Evolutionary conservation across 768 basidiomycete species (phyloP), one percentile per base, ranked within the genome.

Genomic region (Russula virescens): DNA sequence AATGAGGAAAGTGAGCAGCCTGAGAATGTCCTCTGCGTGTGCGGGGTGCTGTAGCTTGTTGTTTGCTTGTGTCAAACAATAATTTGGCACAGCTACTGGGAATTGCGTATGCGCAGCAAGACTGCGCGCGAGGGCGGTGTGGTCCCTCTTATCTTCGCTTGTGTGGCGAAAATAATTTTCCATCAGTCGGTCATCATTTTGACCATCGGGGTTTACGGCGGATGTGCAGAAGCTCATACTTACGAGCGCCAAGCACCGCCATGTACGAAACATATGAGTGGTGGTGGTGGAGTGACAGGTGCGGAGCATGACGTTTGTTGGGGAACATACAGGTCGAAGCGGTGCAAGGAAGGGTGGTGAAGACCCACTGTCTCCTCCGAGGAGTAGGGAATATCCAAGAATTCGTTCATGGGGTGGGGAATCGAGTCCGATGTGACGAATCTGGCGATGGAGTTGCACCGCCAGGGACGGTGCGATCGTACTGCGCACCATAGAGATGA

Each of bases 201-300:
- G 42, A 18, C 16, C 31, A 43, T 43, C 42, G 42, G 14, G 38
- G 5, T 14, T 11, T 19, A 43, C 8, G 42, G 42, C 8, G 42
- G 42, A 19, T 1, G 4, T 43, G 14, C 16, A 16, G 19, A 35
- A 43, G 52, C 63, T 55, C 60, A 2, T 54, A 70, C 87, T 77
- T 70, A 90, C 90, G 83, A 72, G 68, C 83, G 77, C 91, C 91
- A 94, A 25, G 91, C 91, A 38, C 91, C 91, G 34, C 91, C 91
- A 67, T 91, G 91, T 31, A 92, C 75, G 68, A 91, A 92, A 68
- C 83, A 83, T 43, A 91, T 69, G 47, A 91, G 72, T n/a, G 80
- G 77, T 13, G 55, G 42, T 8, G 21, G 28, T 50, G 10, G 38
- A 11, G 38, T 14, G 8, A 11, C 38, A 16, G 23, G 26, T 50